These are phyloP conservation scores for Lipomyces orientalis DNA, from an alignment of 805 yeast species.

Conservation along the genomic window DNA sequence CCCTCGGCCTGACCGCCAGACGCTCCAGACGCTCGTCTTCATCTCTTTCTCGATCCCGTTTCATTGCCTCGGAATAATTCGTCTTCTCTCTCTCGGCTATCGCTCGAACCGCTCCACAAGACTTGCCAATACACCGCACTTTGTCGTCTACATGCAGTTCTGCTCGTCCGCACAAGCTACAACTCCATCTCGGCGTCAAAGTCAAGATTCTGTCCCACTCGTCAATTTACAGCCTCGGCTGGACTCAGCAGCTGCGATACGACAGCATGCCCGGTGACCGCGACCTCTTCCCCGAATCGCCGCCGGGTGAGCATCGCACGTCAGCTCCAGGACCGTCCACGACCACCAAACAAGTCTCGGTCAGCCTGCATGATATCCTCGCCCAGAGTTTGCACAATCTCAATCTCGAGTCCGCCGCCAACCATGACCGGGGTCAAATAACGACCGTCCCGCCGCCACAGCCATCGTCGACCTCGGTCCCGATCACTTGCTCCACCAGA, in stretches of 20 bases:
- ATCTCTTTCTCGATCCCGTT: neutral
- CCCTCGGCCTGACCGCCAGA: no score
- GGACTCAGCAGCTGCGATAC: neutral
- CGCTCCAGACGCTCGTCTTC: no score
- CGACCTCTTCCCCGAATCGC: neutral
- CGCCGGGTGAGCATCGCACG: neutral
- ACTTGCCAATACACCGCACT: neutral
- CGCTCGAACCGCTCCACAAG: neutral
- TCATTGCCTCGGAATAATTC: no score
- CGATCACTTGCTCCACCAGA: neutral
- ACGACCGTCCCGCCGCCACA: neutral
- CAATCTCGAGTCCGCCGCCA: neutral
- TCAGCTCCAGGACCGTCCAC: neutral
- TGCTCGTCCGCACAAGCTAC: neutral
- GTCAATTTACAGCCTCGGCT: conserved; percentile 1
- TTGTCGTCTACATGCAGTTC: neutral
- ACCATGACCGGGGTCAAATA: neutral
- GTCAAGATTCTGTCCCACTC: conserved; percentile 3
- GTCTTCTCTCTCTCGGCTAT: neutral
- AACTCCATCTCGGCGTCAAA: conserved; percentile 5
- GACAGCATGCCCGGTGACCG: neutral
- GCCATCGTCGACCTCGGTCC: neutral
- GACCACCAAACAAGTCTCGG: neutral
- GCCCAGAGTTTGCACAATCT: neutral
- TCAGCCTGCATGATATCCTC: neutral